Evolutionary conservation across 2,329 filamentous ascomycete genomes (phyloP).

Genomic region (Aphanocladium album): DNA sequence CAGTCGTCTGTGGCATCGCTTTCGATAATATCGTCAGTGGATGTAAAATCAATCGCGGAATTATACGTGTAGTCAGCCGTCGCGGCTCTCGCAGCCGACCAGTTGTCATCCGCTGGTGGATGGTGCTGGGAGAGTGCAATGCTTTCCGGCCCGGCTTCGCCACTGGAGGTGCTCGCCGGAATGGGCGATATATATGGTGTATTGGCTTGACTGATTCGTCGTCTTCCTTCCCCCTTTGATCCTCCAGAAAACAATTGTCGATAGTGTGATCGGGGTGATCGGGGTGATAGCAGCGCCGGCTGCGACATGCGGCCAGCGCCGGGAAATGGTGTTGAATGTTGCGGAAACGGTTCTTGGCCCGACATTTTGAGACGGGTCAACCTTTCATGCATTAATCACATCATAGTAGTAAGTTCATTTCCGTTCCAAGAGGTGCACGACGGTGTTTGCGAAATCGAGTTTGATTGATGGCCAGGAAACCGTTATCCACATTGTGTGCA

Average conservation of each 20-base stretch:
- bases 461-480: background rate
- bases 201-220: background rate
- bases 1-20: background rate
- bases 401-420: background rate
- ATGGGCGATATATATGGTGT: no score
- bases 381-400: accelerated
- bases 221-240: background rate
- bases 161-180: no score
- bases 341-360: background rate
- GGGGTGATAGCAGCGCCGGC: no score
- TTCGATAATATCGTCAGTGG: background rate
- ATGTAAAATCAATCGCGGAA: background rate
- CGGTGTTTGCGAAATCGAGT: background rate
- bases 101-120: background rate
- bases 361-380: background rate
- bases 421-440: background rate
- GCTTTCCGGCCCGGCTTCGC: no score
- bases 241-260: background rate
- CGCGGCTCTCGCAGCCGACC: background rate
- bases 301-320: background rate
- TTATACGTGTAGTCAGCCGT: background rate
- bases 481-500: background rate
- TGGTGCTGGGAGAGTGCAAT: background rate
- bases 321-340: background rate
- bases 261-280: background rate